Base-by-base conservation (phyloP, 345 rosid species). In the Murraya paniculata region DNA sequence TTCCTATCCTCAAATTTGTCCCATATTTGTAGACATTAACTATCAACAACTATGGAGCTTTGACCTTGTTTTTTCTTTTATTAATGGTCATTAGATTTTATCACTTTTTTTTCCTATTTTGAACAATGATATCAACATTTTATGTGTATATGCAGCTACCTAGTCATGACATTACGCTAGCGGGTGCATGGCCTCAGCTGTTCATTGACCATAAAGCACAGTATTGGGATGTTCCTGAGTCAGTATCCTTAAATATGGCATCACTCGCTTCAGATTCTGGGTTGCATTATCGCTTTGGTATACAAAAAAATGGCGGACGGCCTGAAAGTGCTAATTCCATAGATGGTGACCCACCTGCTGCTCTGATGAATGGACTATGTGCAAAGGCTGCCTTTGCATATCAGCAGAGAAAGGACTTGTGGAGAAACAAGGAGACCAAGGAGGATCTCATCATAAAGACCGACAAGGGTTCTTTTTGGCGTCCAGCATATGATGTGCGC, bases 201-300 rank as follows among this genome's bases (percentile, higher is more conserved):
- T 95, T 88, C 78, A 27, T 91, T 73, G 97, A 93, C 72, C 88
- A 84, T 71, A 90, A 88, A 75, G 94, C 91, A 64, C 84, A 82
- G 74, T 93, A 90, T 50, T 95, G 98, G 98, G 97, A 95, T 77
- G 95, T 93, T 78, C 98, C 98, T 6, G 90, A 90, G 84, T 89
- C 98, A 13, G 77, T 93, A 78, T 87, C 92, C 73, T 83, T 95
- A 50, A 97, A 90, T 64, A 36, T 94, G 85, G 82, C 89, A 57
- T 91, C 98, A 59, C 88, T 86, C 65, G 75, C 55, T 74, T 77
- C 86, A 64, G 87, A 91, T 36, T 78, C 93, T 24, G 95, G 98
- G 71, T 84, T 93, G 76, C 81, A 83, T 6, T 94, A 93, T 65
- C 92, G 89, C 45, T 85, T 93, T 74, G 93, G 93, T 70, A 10